A percentile compares a stretch with the other conserved stretches of the same genome.
Evolutionary conservation across 164 flowering plant species (phyloP).

Genomic region (Cinnamomum chago): DNA sequence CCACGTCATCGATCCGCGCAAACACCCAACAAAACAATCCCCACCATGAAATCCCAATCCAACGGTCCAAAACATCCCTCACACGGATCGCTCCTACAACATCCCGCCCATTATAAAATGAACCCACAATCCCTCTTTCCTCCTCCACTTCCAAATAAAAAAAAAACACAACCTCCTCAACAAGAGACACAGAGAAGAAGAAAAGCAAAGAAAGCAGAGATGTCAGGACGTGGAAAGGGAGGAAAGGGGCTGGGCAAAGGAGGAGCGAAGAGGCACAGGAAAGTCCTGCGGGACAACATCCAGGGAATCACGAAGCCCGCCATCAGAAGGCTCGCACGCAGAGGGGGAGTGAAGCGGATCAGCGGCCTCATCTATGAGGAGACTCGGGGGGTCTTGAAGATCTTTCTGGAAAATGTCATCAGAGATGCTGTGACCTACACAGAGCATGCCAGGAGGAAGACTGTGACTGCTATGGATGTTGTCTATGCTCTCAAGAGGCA

Average conservation of each 20-base stretch:
- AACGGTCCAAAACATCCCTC: neutral
- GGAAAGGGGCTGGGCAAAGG: constrained; percentile 34
- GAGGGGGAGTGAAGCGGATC: constrained; percentile 25
- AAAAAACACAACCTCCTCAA: neutral
- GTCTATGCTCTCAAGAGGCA: constrained; percentile 28
- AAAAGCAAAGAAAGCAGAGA: neutral
- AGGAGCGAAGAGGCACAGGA: constrained; percentile 29
- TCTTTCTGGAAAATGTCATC: constrained; percentile 26
- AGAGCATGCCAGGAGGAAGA: constrained; percentile 27
- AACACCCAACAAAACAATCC: neutral
- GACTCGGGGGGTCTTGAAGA: constrained; percentile 26
- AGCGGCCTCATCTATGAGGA: constrained; percentile 28
- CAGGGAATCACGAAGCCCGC: constrained; percentile 32
- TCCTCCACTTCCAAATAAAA: neutral
- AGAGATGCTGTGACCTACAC: constrained; percentile 28
- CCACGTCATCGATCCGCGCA: constrained; percentile 5
- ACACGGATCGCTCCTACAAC: constrained; percentile 4
- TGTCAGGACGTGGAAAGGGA: constrained; percentile 31
- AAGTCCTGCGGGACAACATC: constrained; percentile 27
- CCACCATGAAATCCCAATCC: neutral
- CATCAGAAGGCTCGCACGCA: constrained; percentile 21
- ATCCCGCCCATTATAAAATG: neutral
- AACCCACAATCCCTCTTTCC: neutral
- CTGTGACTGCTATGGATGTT: constrained; percentile 29
- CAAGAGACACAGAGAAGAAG: neutral